Evolutionary conservation across 306 rosid genomes (phyloP).

Genomic region (Lotus japonicus): DNA sequence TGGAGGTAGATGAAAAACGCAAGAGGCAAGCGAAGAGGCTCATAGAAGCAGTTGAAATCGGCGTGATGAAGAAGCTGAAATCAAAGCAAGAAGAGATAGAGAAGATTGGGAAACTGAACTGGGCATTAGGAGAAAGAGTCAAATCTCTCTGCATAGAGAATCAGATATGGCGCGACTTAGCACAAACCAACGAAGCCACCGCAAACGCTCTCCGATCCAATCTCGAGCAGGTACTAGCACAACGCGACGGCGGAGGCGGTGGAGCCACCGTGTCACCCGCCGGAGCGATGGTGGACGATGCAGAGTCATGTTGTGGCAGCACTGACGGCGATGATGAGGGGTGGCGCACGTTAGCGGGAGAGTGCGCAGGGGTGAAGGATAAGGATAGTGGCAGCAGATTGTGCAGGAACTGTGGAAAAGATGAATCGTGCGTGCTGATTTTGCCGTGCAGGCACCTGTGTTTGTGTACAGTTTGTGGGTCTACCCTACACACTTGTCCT

Average conservation of each 20-base stretch:
- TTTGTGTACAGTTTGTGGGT: slow-evolving; percentile 72
- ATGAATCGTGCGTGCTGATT: slow-evolving; percentile 77
- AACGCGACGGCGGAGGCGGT: slow-evolving; percentile 10
- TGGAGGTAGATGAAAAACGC: slow-evolving; percentile 60
- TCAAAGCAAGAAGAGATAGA: slow-evolving; percentile 70
- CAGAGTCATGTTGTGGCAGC: slow-evolving; percentile 67
- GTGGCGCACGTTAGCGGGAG: slow-evolving; percentile 29
- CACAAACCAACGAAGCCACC: slow-evolving; percentile 77
- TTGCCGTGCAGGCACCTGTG: slow-evolving; percentile 94
- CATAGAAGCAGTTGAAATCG: slow-evolving; percentile 48
- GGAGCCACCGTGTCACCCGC: not conserved
- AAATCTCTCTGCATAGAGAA: slow-evolving; percentile 61
- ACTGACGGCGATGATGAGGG: not conserved
- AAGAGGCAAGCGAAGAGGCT: slow-evolving; percentile 64
- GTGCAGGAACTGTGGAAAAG: slow-evolving; percentile 75
- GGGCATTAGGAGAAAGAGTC: slow-evolving; percentile 68
- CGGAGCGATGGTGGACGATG: slow-evolving; percentile 35
- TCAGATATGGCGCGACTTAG: slow-evolving; percentile 83
- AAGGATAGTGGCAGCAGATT: slow-evolving; percentile 23
- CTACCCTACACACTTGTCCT: slow-evolving; percentile 70
- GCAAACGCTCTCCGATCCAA: slow-evolving; percentile 62
- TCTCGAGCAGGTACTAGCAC: slow-evolving; percentile 56
- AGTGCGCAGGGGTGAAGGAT: slow-evolving; percentile 6
- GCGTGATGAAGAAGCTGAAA: slow-evolving; percentile 53
- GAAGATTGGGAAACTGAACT: slow-evolving; percentile 64